phyloP scores from a whole-genome alignment of 1,139 yeast species.

The Saccharomyces hybrid region DNA sequence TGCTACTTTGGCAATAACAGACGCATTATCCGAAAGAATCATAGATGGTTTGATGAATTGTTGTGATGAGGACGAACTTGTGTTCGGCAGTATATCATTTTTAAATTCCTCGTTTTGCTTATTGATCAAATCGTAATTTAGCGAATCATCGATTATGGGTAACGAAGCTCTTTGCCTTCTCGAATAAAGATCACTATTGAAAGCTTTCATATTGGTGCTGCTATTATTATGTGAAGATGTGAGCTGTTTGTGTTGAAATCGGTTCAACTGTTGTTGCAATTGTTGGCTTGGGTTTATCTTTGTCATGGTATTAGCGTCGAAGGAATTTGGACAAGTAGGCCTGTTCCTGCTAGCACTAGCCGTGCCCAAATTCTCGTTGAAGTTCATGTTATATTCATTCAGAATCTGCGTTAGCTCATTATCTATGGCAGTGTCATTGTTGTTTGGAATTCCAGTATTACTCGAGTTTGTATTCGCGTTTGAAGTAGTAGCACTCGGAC shows the following conservation, averaged over 20 bases:
- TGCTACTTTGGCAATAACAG: slow-evolving; percentile 14
- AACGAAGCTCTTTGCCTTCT: slow-evolving; percentile 24
- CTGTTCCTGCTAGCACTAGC: neutral
- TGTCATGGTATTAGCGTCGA: neutral
- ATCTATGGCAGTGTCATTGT: slow-evolving; percentile 11
- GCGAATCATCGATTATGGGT: slow-evolving; percentile 20
- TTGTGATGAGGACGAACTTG: neutral
- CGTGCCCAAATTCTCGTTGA: slow-evolving; percentile 6
- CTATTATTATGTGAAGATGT: slow-evolving; percentile 3
- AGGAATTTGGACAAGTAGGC: neutral
- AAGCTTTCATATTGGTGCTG: slow-evolving; percentile 7
- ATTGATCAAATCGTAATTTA: slow-evolving; percentile 16
- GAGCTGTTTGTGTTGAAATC: slow-evolving; percentile 5
- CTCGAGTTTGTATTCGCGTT: neutral
- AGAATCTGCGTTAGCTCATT: slow-evolving; percentile 22
- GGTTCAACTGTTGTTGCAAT: neutral
- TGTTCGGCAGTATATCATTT: neutral
- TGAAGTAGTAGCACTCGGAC: neutral
- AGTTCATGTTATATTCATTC: slow-evolving; percentile 26
- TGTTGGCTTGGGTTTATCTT: neutral
- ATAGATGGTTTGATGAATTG: slow-evolving; percentile 16
- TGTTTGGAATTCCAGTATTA: neutral
- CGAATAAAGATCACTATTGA: slow-evolving; percentile 8
- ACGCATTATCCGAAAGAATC: slow-evolving; percentile 12
- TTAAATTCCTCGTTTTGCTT: slow-evolving; percentile 14